Base-by-base conservation (phyloP, 768 basidiomycete genomes). In the Rhodotorula kratochvilovae region DNA sequence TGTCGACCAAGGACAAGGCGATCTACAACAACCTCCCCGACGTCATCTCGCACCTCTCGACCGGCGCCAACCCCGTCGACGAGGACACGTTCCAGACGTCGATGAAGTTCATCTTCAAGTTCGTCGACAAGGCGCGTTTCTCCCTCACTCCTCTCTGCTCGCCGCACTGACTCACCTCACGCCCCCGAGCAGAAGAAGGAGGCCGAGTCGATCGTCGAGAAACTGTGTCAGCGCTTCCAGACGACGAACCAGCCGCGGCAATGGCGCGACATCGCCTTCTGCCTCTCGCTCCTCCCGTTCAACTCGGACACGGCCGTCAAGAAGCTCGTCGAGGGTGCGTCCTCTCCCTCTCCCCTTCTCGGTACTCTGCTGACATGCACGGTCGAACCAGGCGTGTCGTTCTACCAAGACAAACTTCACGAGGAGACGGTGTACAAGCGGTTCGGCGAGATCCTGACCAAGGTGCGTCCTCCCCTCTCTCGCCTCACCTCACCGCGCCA, bases 21-120 rank as follows among this genome's bases (percentile, higher is more conserved):
- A 94, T 99, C 67, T 97, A 98, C 80, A 98, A 98, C 81, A 99
- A 99, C 80, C 81, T 99, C 76, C 96, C 94, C 4, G 96, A 99
- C 81, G 62, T 99, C 61, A 98, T 99, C 82, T 92, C 90, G 78
- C 94, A 98, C 79, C 81, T 99, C 35, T 94, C 91, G 2, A 87
- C 89, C 21, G 95, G 96, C 15, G 86, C 87, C 21, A 91, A 94
- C 79, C 90, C 92, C 0, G 91, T 98, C 10, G 90, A 92, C 43
- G 96, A 99, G 79, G 88, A 92, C 36, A 86, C 83, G 8, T 99
- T 98, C 85, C 88, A 95, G 77, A 88, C 87, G 76, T 97, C 91
- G 25, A 89, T 99, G 85, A 86, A 85, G 72, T 97, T 93, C 79
- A 97, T 99, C 72, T 98, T 99, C 81, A 85, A 86, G 1, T 99